These are phyloP conservation scores for Aureobasidium sp. DNA, from an alignment of 2,329 filamentous ascomycete species.

Conservation along the genomic window DNA sequence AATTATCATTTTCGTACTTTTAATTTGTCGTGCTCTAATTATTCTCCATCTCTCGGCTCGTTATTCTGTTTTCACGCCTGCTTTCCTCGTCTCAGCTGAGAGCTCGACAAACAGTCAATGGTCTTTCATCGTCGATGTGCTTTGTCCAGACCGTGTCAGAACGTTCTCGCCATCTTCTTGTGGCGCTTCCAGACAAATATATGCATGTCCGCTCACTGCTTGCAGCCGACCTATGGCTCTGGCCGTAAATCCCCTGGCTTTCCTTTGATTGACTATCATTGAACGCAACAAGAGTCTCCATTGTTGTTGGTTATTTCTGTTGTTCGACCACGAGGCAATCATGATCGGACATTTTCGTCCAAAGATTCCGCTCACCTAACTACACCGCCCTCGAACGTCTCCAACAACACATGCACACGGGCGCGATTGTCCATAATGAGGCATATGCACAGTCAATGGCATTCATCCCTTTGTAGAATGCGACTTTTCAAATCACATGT, in stretches of 20 bases:
- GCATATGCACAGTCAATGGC: background rate
- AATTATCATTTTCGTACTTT: background rate
- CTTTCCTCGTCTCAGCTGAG: background rate
- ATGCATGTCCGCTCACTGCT: background rate
- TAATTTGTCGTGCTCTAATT: background rate
- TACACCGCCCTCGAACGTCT: background rate
- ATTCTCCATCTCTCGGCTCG: background rate
- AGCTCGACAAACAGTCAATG: background rate
- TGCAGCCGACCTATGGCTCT: background rate
- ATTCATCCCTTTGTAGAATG: background rate
- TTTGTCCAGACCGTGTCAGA: background rate
- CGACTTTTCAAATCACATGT: background rate
- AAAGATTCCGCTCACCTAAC: too few species aligned
- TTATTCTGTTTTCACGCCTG: background rate
- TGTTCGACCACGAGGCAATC: background rate
- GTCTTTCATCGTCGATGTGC: background rate
- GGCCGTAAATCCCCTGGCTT: background rate
- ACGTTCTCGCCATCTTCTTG: background rate
- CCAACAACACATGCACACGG: background rate
- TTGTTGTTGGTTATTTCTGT: background rate
- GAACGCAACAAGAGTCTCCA: too few species aligned
- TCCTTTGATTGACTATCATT: too few species aligned
- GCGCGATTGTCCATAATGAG: background rate
- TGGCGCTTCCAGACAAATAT: constrained; percentile 7
- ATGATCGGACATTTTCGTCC: background rate